Percentiles rank a stretch among this genome's conserved stretches.
These are phyloP conservation scores for Eimeria praecox DNA, from an alignment of 169 alveolate species.

Conservation along the genomic window DNA sequence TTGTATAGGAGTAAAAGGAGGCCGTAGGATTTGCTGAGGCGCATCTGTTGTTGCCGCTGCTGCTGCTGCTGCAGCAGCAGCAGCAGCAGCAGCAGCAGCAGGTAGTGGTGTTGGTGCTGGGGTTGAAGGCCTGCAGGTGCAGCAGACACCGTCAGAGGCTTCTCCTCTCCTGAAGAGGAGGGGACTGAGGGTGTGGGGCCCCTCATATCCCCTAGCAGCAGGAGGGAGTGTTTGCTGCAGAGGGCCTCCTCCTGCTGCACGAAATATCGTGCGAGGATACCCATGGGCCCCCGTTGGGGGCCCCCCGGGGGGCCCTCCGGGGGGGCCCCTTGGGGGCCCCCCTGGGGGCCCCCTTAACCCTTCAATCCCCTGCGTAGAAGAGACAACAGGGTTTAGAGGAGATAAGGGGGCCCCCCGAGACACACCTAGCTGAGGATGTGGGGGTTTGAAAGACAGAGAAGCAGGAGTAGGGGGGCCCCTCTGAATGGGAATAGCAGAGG, in stretches of 20 bases:
- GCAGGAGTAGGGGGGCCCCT: background rate
- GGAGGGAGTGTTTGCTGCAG: too few species aligned
- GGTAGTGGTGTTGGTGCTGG: background rate
- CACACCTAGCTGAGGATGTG: background rate
- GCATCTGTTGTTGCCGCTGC: background rate
- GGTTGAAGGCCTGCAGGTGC: background rate
- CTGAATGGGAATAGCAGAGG: background rate
- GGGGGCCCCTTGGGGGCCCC: too few species aligned
- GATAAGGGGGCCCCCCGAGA: conserved; percentile 4
- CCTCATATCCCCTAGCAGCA: too few species aligned
- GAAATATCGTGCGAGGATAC: too few species aligned
- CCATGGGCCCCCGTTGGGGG: too few species aligned
- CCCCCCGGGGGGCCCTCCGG: too few species aligned
- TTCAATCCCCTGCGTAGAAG: background rate
- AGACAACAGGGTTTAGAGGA: background rate
- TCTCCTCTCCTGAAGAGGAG: too few species aligned
- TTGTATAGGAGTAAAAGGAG: background rate
- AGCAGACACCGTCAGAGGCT: too few species aligned
- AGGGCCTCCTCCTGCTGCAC: too few species aligned
- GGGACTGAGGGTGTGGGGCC: too few species aligned
- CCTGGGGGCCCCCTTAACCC: too few species aligned
- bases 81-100: background rate
- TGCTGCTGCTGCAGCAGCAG: conserved; percentile 2
- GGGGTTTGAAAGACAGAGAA: background rate
- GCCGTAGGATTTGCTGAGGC: background rate